These are phyloP conservation scores for Rhododendron vialii DNA, from an alignment of 148 eudicot species.

Conservation along the genomic window DNA sequence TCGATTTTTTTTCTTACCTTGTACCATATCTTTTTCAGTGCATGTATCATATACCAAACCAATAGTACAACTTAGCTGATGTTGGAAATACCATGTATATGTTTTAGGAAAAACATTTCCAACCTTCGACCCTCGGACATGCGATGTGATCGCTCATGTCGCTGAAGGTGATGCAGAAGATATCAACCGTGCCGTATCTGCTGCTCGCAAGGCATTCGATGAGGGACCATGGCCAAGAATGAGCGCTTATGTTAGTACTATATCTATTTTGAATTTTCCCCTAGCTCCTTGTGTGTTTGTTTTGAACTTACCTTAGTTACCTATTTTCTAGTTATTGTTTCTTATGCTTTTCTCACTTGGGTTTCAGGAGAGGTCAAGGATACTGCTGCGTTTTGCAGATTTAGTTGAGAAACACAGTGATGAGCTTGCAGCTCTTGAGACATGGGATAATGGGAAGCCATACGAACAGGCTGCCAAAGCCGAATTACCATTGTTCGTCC, in stretches of 20 bases:
- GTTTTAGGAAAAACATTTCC: conserved; percentile 85
- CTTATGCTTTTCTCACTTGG: neutral
- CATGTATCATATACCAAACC: neutral
- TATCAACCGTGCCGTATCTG: conserved; percentile 76
- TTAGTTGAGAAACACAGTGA: conserved; percentile 53
- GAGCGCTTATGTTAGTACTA: conserved; percentile 69
- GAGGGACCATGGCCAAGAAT: conserved; percentile 99
- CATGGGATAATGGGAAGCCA: conserved; percentile 64
- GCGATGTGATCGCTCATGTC: conserved; percentile 74
- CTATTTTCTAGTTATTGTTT: neutral
- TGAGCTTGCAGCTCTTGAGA: conserved; percentile 59
- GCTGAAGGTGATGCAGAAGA: conserved; percentile 87
- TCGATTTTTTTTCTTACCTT: neutral
- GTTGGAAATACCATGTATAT: neutral
- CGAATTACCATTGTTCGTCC: conserved; percentile 49
- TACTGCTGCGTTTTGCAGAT: conserved; percentile 55
- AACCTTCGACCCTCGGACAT: conserved; percentile 78
- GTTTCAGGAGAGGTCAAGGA: conserved; percentile 49
- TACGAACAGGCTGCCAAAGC: conserved; percentile 34
- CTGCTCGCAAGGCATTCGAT: conserved; percentile 96
- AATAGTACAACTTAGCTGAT: neutral
- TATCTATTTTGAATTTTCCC: neutral
- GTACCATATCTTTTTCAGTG: neutral
- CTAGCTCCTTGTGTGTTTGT: neutral
- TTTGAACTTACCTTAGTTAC: neutral